Evolutionary conservation across 306 rosid species (phyloP), one percentile per base, ranked within the genome.

Genomic region (Prunus dulcis): DNA sequence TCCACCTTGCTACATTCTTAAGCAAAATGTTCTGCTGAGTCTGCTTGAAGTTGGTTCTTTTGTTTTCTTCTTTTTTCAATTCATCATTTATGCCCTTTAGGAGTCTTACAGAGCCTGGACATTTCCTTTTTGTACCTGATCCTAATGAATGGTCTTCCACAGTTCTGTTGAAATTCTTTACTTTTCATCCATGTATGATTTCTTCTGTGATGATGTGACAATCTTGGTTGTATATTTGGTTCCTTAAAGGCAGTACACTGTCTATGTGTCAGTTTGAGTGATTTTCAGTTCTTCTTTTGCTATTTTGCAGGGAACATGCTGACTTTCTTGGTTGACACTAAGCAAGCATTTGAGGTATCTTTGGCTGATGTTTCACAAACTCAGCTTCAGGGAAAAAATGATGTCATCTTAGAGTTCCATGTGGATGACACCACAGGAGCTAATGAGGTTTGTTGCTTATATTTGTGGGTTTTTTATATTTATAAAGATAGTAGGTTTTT

Each of bases 381-480:
- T 61, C 92, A 91, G 74, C 96, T 91, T 83, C 97, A 89, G 84
- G 99, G 99, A 68, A 96, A 96, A 87, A 93, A 89, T 79, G 99
- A 96, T 46, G 99, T 93, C 60, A 84, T 88, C 53, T 85, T 96
- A 87, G 98, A 92, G 87, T 96, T 96, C 77, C 99, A 96, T 9
- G 99, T 96, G 77, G 98, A 96, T 85, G 98, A 92, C 78, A 95
- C 99, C 45, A 90, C 96, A 10, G 99, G 99, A 80, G 99, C 98
- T 60, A 92, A 96, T 77, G 99, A 96, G 97, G 99, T 92, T 58
- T 23, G 51, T 70, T 50, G 61, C 67, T 81, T 63, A 51, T 66
- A 32, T 55, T 64, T 50, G 50, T 22, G 34, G 22, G 34, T 64
- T 67, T 67, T 61, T 80, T 65, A 47, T 75, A 22, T 45, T 60